Evolutionary conservation across 768 basidiomycete genomes (phyloP).

Genomic region (Russula olivacea): DNA sequence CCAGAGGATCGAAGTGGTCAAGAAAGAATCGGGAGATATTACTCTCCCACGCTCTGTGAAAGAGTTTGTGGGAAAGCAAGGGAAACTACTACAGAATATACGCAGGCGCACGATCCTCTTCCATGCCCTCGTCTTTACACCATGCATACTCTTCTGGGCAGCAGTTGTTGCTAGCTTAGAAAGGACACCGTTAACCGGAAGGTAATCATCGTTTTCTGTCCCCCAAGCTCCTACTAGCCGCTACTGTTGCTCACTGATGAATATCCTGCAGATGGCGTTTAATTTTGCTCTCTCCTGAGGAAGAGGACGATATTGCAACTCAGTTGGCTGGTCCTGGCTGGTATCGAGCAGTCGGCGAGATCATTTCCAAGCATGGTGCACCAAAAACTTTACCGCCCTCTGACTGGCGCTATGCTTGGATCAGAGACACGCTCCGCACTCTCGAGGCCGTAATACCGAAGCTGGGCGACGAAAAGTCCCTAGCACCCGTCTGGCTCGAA

Average conservation of each 20-base stretch:
- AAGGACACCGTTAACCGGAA: constrained; percentile 77
- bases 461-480: constrained; percentile 52
- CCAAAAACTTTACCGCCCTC: constrained; percentile 57
- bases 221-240: not conserved
- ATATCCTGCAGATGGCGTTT: constrained; percentile 62
- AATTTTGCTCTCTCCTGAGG: constrained; percentile 86
- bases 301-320: constrained; percentile 83
- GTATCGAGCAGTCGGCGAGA: constrained; percentile 77
- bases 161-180: constrained; percentile 71
- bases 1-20: constrained; percentile 42
- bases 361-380: constrained; percentile 58
- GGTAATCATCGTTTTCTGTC: constrained; percentile 39
- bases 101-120: constrained; percentile 45
- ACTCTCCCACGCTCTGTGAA: constrained; percentile 35
- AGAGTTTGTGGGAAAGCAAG: constrained; percentile 48
- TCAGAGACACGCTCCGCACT: constrained; percentile 65
- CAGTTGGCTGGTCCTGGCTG: constrained; percentile 81
- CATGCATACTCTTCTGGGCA: constrained; percentile 55
- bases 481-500: constrained; percentile 52
- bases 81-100: constrained; percentile 42
- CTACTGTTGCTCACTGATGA: not conserved
- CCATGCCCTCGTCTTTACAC: constrained; percentile 54
- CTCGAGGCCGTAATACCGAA: constrained; percentile 72
- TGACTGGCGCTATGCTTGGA: constrained; percentile 93
- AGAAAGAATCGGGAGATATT: constrained; percentile 28